phyloP scores from a whole-genome alignment of 441 rosid species.

The Erodium trifolium region DNA sequence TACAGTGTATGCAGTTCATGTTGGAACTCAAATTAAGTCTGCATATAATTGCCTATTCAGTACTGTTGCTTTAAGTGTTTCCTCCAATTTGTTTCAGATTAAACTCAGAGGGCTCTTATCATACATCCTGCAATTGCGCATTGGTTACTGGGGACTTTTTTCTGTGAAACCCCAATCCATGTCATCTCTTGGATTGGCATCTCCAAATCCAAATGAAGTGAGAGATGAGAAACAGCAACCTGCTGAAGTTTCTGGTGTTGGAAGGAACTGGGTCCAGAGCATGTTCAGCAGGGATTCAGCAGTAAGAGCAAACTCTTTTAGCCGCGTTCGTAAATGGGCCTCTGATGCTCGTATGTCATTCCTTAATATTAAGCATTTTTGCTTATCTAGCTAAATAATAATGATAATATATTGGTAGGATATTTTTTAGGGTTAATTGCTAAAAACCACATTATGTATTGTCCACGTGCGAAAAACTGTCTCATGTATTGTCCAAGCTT shows the following conservation, averaged over 20 bases:
- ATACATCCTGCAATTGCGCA: conserved; percentile 85
- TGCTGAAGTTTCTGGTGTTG: conserved; percentile 82
- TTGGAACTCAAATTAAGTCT: conserved; percentile 9
- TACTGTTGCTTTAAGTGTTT: conserved; percentile 1
- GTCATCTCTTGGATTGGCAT: conserved; percentile 60
- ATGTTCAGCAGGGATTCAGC: conserved; percentile 94
- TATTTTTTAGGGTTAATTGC: too few relatives aligned
- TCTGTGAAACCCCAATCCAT: conserved; percentile 55
- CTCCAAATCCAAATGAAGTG: conserved; percentile 75
- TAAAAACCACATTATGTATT: too few relatives aligned
- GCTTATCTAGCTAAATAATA: neutral
- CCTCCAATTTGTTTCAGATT: conserved; percentile 39
- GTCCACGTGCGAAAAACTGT: too few relatives aligned
- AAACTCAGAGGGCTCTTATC: conserved; percentile 90
- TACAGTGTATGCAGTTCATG: conserved; percentile 1
- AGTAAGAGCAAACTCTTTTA: conserved; percentile 63
- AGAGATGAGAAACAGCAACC: conserved; percentile 75
- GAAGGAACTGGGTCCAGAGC: conserved; percentile 99
- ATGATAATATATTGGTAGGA: neutral
- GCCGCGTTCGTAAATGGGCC: conserved; percentile 75
- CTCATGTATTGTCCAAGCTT: too few relatives aligned
- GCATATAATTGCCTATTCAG: neutral
- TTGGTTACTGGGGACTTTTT: conserved; percentile 89
- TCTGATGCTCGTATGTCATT: conserved; percentile 58
- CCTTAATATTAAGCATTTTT: conserved; percentile 11